Percentiles rank a stretch among this genome's conserved stretches.
Conservation (phyloP, 2,329 filamentous ascomycete genomes). For the Fonsecaea pugnacius region DNA sequence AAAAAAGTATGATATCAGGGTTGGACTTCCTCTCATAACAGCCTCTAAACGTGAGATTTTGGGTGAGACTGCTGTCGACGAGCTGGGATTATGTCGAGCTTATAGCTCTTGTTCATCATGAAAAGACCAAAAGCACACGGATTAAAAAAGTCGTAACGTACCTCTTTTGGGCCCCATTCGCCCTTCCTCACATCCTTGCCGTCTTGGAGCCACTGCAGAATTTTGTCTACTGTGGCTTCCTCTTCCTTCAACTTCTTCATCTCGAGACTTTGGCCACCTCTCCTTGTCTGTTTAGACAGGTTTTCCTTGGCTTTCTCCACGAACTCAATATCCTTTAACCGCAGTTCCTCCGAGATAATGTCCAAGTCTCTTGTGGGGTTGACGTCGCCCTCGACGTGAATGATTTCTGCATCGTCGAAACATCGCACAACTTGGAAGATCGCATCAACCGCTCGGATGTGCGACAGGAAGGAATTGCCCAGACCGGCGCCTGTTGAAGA, state of each 20-base stretch:
- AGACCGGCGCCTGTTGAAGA: constrained; percentile 97
- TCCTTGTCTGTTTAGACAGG: constrained; percentile 89
- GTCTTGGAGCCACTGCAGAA: constrained; percentile 78
- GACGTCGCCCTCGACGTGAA: constrained; percentile 98
- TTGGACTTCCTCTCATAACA: constrained; percentile 82
- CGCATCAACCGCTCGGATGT: constrained; percentile 96
- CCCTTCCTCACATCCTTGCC: constrained; percentile 94
- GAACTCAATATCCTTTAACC: constrained; percentile 94
- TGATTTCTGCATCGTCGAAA: constrained; percentile 99
- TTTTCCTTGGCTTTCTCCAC: constrained; percentile 91
- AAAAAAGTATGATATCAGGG: constrained; percentile 61
- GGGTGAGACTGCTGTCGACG: constrained; percentile 81
- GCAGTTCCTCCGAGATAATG: constrained; percentile 95
- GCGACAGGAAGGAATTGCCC: constrained; percentile 96
- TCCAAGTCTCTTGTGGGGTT: constrained; percentile 91
- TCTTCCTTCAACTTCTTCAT: constrained; percentile 98
- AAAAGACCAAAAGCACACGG: constrained; percentile 44
- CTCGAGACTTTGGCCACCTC: constrained; percentile 93
- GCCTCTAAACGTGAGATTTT: constrained; percentile 71
- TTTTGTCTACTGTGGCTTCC: constrained; percentile 88
- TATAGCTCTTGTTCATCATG: constrained; percentile 98
- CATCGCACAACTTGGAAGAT: constrained; percentile 97
- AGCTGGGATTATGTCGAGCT: constrained; percentile 99
- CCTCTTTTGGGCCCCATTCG: constrained; percentile 91
- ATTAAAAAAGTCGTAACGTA: constrained; percentile 58